Percentiles rank a stretch among this genome's conserved stretches.
Evolutionary conservation across 2,329 filamentous ascomycete species (phyloP).

Genomic region (Hymenoscyphus occultus): DNA sequence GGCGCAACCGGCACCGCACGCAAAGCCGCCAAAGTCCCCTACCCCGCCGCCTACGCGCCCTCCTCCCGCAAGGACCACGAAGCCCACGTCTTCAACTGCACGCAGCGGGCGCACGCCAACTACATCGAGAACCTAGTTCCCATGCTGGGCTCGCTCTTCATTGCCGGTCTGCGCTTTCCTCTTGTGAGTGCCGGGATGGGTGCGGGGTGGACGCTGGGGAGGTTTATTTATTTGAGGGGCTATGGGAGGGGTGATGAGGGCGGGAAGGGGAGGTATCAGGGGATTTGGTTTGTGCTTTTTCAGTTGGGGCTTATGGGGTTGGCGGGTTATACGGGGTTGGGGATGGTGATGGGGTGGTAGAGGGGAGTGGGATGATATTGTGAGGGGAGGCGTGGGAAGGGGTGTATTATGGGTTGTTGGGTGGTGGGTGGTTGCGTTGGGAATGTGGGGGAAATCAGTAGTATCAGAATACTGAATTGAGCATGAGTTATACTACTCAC

Average conservation of each 20-base stretch:
- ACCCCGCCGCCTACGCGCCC: background rate
- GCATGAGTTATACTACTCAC: too few species aligned
- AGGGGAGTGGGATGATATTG: background rate
- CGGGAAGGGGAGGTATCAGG: slow-evolving; percentile 32
- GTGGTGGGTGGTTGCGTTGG: too few species aligned
- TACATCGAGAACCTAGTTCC: slow-evolving; percentile 59
- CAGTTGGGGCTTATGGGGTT: slow-evolving; percentile 31
- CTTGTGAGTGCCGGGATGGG: slow-evolving; percentile 48
- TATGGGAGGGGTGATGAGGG: slow-evolving; percentile 36
- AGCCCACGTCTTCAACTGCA: slow-evolving; percentile 59
- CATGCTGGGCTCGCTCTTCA: slow-evolving; percentile 50
- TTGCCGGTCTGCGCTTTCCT: slow-evolving; percentile 57
- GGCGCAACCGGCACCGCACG: background rate
- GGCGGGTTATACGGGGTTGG: slow-evolving; percentile 27
- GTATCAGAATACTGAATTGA: too few species aligned
- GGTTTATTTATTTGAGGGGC: slow-evolving; percentile 54
- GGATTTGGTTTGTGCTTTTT: slow-evolving; percentile 25
- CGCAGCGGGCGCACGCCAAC: slow-evolving; percentile 61
- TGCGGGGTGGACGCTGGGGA: slow-evolving; percentile 49
- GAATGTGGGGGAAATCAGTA: too few species aligned
- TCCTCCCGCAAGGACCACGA: slow-evolving; percentile 9
- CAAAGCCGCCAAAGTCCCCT: background rate
- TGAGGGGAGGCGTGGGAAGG: background rate
- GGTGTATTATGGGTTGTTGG: too few species aligned
- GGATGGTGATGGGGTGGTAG: slow-evolving; percentile 29